Conservation (phyloP, 2,329 filamentous ascomycete genomes). For the Neopestalotiopsis clavispora region DNA sequence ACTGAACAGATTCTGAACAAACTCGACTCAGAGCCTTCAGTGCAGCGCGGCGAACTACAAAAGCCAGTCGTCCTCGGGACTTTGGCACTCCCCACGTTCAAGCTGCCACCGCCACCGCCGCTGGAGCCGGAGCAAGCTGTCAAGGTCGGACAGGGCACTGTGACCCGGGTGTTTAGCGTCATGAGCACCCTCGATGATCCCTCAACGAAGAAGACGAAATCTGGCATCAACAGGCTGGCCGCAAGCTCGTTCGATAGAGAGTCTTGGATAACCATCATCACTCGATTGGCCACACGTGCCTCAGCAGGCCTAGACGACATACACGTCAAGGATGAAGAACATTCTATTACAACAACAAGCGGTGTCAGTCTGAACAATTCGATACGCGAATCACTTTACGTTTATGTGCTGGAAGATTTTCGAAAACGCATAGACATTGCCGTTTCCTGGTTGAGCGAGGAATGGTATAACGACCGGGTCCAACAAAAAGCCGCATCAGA, state of each 20-base stretch:
- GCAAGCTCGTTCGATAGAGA: constrained; percentile 85
- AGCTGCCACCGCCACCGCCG: constrained; percentile 76
- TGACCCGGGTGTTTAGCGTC: constrained; percentile 79
- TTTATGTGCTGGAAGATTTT: constrained; percentile 91
- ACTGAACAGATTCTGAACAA: constrained; percentile 80
- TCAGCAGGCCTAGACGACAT: constrained; percentile 70
- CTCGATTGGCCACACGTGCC: constrained; percentile 82
- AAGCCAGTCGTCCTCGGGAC: constrained; percentile 52
- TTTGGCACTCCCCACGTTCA: constrained; percentile 77
- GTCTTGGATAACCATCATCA: constrained; percentile 88
- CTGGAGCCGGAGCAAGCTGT: constrained; percentile 73
- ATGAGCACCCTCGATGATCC: constrained; percentile 75
- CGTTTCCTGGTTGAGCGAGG: constrained; percentile 93
- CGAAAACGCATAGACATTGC: constrained; percentile 86
- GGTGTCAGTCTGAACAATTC: constrained; percentile 59
- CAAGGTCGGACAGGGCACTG: constrained; percentile 75
- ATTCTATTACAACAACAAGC: constrained; percentile 31
- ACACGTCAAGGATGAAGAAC: constrained; percentile 62
- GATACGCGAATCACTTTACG: constrained; percentile 81
- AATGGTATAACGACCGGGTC: constrained; percentile 92
- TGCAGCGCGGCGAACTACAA: constrained; percentile 49
- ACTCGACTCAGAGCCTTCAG: constrained; percentile 70
- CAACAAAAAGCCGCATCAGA: constrained; percentile 44
- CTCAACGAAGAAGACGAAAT: constrained; percentile 63
- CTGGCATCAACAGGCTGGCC: constrained; percentile 83